Percentiles rank a stretch among this genome's conserved stretches.
phyloP scores from a whole-genome alignment of 768 basidiomycete genomes.

The Steccherinum ochraceum region DNA sequence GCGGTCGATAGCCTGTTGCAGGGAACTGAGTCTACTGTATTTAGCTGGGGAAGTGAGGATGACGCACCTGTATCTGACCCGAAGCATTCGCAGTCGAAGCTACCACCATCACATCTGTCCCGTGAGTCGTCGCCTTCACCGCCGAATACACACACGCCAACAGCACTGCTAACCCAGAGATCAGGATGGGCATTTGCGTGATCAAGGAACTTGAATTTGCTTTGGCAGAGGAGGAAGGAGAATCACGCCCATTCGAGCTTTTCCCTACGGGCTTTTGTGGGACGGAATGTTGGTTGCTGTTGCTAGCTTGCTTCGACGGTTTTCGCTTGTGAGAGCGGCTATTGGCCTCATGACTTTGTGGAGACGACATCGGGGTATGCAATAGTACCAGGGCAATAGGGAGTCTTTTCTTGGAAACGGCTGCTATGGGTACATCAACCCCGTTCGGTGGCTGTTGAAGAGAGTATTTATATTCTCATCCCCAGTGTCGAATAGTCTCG shows the following conservation, averaged over 20 bases:
- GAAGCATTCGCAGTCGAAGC: background rate
- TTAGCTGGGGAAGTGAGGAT: background rate
- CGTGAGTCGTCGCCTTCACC: background rate
- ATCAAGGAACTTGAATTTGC: too few relatives aligned
- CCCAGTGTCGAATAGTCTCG: too few relatives aligned
- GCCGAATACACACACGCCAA: background rate
- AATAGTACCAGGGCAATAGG: too few relatives aligned
- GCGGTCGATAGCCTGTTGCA: conserved; percentile 43
- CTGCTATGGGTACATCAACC: background rate
- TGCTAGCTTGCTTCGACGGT: background rate
- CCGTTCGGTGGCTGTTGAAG: too few relatives aligned
- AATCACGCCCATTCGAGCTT: background rate
- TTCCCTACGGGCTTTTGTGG: background rate
- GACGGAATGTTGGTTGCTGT: too few relatives aligned
- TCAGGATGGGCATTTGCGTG: background rate
- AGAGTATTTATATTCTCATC: too few relatives aligned
- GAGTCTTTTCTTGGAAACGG: background rate
- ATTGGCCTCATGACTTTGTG: background rate
- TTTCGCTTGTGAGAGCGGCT: background rate
- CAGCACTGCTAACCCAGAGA: background rate
- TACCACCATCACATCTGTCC: background rate
- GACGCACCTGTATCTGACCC: background rate
- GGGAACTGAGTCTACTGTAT: background rate
- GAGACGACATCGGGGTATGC: background rate
- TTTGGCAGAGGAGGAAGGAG: background rate